phyloP scores from a whole-genome alignment of 2,329 filamentous ascomycete genomes.

The Xylariaceae sp. region DNA sequence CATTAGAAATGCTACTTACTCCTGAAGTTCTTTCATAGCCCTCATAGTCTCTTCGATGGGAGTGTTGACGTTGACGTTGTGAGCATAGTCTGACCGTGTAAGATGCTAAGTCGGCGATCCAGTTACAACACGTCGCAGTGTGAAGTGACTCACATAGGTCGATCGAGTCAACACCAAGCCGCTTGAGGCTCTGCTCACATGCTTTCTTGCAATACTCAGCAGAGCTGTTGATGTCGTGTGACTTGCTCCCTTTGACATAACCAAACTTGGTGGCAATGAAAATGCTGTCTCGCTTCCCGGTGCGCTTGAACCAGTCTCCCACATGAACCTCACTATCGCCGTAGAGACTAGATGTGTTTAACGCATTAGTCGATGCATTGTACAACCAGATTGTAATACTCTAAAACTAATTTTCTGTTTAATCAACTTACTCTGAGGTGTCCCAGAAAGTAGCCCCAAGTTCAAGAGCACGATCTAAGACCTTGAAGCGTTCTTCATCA shows the following conservation, averaged over 20 bases:
- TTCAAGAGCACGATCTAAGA: conserved; percentile 12
- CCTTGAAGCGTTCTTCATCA: not conserved
- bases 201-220: conserved; percentile 18
- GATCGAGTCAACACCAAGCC: conserved; percentile 37
- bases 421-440: conserved; percentile 10
- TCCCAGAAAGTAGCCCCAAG: conserved; percentile 14
- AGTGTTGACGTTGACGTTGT: conserved; percentile 38
- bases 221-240: conserved; percentile 18
- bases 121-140: not conserved
- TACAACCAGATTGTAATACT: not conserved
- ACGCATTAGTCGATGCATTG: not conserved
- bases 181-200: conserved; percentile 10
- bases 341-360: not conserved
- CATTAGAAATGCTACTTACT: conserved; percentile 24
- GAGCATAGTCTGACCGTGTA: conserved; percentile 33
- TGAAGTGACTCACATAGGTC: conserved; percentile 35
- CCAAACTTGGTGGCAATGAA: conserved; percentile 51
- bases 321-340: conserved; percentile 37
- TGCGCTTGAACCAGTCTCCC: conserved; percentile 34
- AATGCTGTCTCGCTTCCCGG: conserved; percentile 40
- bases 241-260: conserved; percentile 20
- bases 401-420: too few relatives aligned
- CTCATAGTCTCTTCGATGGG: conserved; percentile 46
- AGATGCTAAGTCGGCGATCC: not conserved
- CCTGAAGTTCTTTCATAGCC: conserved; percentile 40